Evolutionary conservation across 2,329 filamentous ascomycete genomes (phyloP).

Genomic region (Botryotinia calthae): DNA sequence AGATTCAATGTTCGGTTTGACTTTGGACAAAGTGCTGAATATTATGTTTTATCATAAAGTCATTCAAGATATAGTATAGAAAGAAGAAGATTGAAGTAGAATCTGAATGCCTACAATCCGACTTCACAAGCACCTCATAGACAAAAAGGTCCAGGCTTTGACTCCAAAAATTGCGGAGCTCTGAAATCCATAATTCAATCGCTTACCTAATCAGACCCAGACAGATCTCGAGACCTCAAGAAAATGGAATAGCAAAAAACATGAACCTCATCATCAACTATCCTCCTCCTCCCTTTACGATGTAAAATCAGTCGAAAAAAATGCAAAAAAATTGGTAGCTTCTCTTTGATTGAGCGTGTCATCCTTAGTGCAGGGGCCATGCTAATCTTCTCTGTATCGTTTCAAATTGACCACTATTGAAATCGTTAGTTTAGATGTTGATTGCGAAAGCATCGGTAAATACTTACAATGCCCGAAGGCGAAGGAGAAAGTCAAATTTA

Average conservation of each 20-base stretch:
- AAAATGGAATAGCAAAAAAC: not conserved
- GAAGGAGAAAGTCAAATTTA: not conserved
- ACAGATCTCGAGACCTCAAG: not conserved
- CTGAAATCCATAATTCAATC: not conserved
- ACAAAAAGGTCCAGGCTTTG: not conserved
- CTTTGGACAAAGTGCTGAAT: not conserved
- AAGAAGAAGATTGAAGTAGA: not conserved
- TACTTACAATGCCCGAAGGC: constrained; percentile 26
- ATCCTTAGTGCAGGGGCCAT: constrained; percentile 90
- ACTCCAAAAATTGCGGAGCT: not conserved
- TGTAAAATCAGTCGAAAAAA: constrained; percentile 5
- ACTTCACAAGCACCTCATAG: not conserved
- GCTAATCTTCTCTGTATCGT: constrained; percentile 75
- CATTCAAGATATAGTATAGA: no score
- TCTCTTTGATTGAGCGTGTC: constrained; percentile 44
- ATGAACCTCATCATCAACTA: not conserved
- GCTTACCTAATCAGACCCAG: not conserved
- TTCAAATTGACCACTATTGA: constrained; percentile 53
- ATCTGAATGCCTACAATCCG: not conserved
- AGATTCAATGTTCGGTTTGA: not conserved
- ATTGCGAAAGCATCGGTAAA: not conserved
- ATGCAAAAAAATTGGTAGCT: constrained; percentile 35
- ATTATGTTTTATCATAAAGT: not conserved
- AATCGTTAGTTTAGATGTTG: constrained; percentile 7
- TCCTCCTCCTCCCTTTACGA: not conserved